Evolutionary conservation across 768 basidiomycete species (phyloP), one percentile per base, ranked within the genome.

Genomic region (Naganishia vishniacii): DNA sequence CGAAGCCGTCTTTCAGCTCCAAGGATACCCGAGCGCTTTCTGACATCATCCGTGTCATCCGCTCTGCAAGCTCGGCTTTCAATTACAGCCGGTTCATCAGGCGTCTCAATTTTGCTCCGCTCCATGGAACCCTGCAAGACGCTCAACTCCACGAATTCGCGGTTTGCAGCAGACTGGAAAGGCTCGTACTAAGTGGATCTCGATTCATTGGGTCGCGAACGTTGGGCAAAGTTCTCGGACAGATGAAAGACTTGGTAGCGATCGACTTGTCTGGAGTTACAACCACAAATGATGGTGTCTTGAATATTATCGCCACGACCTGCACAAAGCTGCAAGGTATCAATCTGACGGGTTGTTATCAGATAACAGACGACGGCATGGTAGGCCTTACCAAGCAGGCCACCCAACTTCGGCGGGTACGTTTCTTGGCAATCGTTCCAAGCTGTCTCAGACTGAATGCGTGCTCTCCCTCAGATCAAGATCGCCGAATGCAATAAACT

Each of bases 51-150:
- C 37, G 23, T 23, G 53, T 56, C 6, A 8, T 56, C 15, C 53
- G 53, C 3, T 40, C 47, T 8, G 78, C 82, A 20, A 82, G 85
- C 61, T 84, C 86, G 71, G 88, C 88, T 0, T 95, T 97, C 79
- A 85, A 87, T 11, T 98, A 98, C 74, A 82, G 89, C 45, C 81
- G 82, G 61, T 91, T 94, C 73, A 86, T 98, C 68, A 86, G 91
- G 29, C 86, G 95, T 48, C 84, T 99, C 73, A 95, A 98, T 75
- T 88, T 98, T 73, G 81, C 86, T 59, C 82, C 82, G 56, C 80
- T 97, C 41, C 84, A 84, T 32, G 74, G 79, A 23, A 82, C 84
- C 67, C 83, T 97, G 71, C 83, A 81, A 44, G 89, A 92, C 77
- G 83, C 86, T 65, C 81, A 88, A 63, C 84, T 95, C 73, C 79